Evolutionary conservation across 1,284 basidiomycete genomes (phyloP).

Genomic region (Volvariella surrecta): DNA sequence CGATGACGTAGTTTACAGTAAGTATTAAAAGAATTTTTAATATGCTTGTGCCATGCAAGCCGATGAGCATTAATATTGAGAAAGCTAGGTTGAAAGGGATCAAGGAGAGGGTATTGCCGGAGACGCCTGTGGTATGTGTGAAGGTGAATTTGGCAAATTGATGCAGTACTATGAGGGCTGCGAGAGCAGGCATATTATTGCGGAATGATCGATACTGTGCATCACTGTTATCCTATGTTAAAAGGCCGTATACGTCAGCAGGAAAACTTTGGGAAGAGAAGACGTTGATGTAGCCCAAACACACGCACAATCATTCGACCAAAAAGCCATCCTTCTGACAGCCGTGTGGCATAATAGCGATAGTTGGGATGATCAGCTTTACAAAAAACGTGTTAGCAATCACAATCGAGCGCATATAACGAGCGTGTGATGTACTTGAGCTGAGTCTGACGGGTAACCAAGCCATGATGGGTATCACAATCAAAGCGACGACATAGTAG

Average conservation of each 20-base stretch:
- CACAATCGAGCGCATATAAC: neutral
- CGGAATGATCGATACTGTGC: conserved; percentile 81
- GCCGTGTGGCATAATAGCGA: conserved; percentile 42
- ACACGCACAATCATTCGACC: conserved; percentile 55
- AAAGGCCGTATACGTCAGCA: conserved; percentile 6
- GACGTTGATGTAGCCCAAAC: neutral
- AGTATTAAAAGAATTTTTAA: conserved; percentile 78
- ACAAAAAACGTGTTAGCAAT: neutral
- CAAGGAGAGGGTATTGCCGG: conserved; percentile 28
- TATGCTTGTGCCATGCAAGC: conserved; percentile 81
- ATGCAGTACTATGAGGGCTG: conserved; percentile 40
- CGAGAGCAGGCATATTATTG: conserved; percentile 57
- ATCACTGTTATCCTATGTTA: conserved; percentile 75
- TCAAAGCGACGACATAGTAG: conserved; percentile 59
- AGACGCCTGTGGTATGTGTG: conserved; percentile 17
- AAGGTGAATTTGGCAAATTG: conserved; percentile 39
- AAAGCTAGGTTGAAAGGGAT: conserved; percentile 54
- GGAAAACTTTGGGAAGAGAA: conserved; percentile 6
- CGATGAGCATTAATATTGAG: conserved; percentile 62
- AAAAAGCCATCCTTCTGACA: conserved; percentile 66
- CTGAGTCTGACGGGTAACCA: conserved; percentile 80
- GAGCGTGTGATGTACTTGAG: conserved; percentile 42
- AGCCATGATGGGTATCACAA: conserved; percentile 72
- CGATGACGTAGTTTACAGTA: conserved; percentile 61
- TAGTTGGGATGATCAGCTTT: conserved; percentile 75